Percentiles rank a stretch among this genome's conserved stretches.
phyloP scores from a whole-genome alignment of 495 filamentous ascomycete species.

The Aspergillus homomorphus region DNA sequence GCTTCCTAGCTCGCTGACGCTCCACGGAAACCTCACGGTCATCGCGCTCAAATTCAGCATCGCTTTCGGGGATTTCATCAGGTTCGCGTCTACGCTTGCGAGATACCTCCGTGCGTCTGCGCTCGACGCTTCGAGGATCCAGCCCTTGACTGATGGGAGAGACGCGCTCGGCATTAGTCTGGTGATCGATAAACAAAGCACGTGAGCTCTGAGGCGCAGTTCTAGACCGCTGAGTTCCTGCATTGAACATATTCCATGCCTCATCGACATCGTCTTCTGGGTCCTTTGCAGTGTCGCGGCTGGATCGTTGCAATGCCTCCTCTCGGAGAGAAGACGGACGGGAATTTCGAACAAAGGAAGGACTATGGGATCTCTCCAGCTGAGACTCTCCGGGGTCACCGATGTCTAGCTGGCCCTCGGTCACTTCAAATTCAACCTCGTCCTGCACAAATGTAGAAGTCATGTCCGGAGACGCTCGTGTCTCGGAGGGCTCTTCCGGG shows the following conservation, averaged over 20 bases:
- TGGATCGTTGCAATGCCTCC: background rate
- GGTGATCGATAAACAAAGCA: slow-evolving; percentile 36
- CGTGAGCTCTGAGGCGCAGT: slow-evolving; percentile 10
- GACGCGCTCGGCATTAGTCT: slow-evolving; percentile 29
- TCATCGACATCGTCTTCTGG: background rate
- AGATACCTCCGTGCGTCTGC: slow-evolving; percentile 6
- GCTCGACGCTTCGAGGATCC: slow-evolving; percentile 18
- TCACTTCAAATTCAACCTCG: slow-evolving; percentile 9
- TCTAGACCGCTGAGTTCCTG: background rate
- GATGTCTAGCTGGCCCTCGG: slow-evolving; percentile 8
- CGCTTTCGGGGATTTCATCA: slow-evolving; percentile 13
- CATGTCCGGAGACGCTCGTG: slow-evolving; percentile 9
- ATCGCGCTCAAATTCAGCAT: slow-evolving; percentile 19
- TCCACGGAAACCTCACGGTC: slow-evolving; percentile 16
- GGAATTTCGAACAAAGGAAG: slow-evolving; percentile 3
- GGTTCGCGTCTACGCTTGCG: slow-evolving; percentile 21
- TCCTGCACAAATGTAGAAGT: slow-evolving; percentile 12
- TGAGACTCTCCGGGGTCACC: slow-evolving; percentile 6
- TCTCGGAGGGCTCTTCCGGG: background rate
- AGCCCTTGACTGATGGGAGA: slow-evolving; percentile 27
- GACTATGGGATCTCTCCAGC: slow-evolving; percentile 22
- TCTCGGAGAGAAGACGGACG: background rate
- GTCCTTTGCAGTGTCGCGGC: background rate
- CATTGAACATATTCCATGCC: slow-evolving; percentile 11
- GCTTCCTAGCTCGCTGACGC: slow-evolving; percentile 25